Percentiles rank a stretch among this genome's conserved stretches.
phyloP scores from a whole-genome alignment of 306 rosid genomes.

The Dalbergia cultrata region DNA sequence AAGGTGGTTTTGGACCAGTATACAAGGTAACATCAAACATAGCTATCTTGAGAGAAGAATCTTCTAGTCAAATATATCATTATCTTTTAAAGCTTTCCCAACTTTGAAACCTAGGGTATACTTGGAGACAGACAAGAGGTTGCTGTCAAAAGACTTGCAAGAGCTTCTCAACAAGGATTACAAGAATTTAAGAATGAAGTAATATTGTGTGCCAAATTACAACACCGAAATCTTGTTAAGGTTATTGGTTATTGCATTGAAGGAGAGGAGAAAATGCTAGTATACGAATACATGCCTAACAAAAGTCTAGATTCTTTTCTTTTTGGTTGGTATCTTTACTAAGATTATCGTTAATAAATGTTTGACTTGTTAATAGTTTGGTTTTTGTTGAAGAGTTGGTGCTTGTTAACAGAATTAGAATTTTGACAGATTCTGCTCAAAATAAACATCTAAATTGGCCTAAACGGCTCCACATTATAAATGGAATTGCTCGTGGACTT shows the following conservation, averaged over 20 bases:
- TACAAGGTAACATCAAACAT: constrained; percentile 39
- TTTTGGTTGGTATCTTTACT: constrained; percentile 40
- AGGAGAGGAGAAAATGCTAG: constrained; percentile 44
- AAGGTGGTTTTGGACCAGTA: constrained; percentile 64
- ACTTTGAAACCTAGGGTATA: constrained; percentile 43
- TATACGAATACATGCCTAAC: constrained; percentile 49
- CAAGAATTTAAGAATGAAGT: constrained; percentile 60
- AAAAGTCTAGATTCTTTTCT: constrained; percentile 52
- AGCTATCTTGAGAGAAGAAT: no score
- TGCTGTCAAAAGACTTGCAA: constrained; percentile 57
- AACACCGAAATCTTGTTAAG: constrained; percentile 59
- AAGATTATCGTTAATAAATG: no score
- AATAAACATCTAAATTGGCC: constrained; percentile 39
- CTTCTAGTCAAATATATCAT: no score
- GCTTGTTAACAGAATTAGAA: no score
- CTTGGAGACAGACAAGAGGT: constrained; percentile 54
- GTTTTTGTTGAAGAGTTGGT: no score
- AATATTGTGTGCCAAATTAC: constrained; percentile 50
- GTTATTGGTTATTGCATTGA: constrained; percentile 55
- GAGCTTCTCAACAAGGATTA: constrained; percentile 43
- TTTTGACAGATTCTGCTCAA: constrained; percentile 22
- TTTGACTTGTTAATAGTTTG: no score
- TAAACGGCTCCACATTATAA: constrained; percentile 39
- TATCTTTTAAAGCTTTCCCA: no score
- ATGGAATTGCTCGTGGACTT: constrained; percentile 48